Conservation (phyloP, 192 early-diverging fungal genomes). For the Coemansia sp. region DNA sequence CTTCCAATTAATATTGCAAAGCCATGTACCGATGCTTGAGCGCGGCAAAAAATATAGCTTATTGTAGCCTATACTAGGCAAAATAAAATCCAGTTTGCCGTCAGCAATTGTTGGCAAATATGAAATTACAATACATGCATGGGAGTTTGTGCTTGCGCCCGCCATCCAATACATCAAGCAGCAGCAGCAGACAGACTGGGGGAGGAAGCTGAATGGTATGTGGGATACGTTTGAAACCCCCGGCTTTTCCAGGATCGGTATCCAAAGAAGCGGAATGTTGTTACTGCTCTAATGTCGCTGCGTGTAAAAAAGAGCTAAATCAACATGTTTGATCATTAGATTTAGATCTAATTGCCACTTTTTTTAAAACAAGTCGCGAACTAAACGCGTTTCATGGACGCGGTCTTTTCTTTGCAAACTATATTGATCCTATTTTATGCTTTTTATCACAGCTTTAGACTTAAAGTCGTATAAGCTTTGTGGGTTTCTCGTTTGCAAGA, state of each 20-base stretch:
- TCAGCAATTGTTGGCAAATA: neutral
- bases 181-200: neutral
- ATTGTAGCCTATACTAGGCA: no score
- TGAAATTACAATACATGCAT: neutral
- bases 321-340: no score
- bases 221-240: neutral
- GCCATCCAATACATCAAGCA: neutral
- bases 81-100: neutral
- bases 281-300: neutral
- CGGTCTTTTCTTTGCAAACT: no score
- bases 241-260: neutral
- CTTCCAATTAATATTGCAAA: constrained; percentile 4
- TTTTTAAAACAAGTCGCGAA: no score
- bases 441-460: neutral
- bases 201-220: neutral
- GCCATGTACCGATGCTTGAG: neutral
- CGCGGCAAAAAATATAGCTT: constrained; percentile 15
- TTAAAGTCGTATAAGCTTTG: neutral
- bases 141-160: neutral
- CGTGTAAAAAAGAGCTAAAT: no score
- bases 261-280: neutral
- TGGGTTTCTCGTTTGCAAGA: neutral
- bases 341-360: no score
- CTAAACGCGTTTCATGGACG: no score
- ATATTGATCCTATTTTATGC: neutral